Evolutionary conservation across 345 rosid genomes (phyloP).

Genomic region (Arabidopsis suecica): DNA sequence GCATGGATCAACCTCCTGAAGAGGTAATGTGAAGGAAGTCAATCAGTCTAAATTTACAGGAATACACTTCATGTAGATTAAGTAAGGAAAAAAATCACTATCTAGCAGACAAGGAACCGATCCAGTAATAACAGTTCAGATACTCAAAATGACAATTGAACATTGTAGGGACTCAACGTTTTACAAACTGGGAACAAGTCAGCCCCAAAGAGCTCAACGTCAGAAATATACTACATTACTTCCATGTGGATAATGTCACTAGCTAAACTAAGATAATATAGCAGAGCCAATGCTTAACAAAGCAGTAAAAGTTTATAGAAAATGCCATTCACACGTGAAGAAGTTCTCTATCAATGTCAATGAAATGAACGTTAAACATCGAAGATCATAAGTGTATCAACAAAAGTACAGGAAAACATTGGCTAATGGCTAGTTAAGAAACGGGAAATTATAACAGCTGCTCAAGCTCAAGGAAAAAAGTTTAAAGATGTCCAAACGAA

Average conservation of each 20-base stretch:
- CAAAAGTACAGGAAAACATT: neutral
- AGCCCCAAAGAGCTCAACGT: neutral
- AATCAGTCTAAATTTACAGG: slow-evolving; percentile 30
- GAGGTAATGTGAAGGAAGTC: slow-evolving; percentile 7
- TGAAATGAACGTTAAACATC: slow-evolving; percentile 7
- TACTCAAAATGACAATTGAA: neutral
- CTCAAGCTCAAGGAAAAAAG: neutral
- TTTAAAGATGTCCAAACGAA: slow-evolving; percentile 28
- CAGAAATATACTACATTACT: slow-evolving; percentile 1
- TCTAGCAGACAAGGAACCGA: slow-evolving; percentile 9
- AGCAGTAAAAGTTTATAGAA: neutral
- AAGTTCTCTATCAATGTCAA: slow-evolving; percentile 8
- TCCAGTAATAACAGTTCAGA: neutral
- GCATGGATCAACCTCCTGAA: slow-evolving; percentile 75
- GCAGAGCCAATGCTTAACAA: neutral
- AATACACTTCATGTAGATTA: slow-evolving; percentile 23
- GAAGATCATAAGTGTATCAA: neutral
- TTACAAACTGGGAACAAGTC: slow-evolving; percentile 1
- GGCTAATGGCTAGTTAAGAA: neutral
- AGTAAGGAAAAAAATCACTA: neutral
- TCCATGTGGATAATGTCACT: slow-evolving; percentile 3
- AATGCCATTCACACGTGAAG: neutral
- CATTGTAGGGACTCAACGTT: neutral
- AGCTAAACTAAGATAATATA: neutral
- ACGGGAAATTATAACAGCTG: neutral